Base-by-base conservation (phyloP, 2,329 filamentous ascomycete genomes). In the Ophiosphaerella narmari region DNA sequence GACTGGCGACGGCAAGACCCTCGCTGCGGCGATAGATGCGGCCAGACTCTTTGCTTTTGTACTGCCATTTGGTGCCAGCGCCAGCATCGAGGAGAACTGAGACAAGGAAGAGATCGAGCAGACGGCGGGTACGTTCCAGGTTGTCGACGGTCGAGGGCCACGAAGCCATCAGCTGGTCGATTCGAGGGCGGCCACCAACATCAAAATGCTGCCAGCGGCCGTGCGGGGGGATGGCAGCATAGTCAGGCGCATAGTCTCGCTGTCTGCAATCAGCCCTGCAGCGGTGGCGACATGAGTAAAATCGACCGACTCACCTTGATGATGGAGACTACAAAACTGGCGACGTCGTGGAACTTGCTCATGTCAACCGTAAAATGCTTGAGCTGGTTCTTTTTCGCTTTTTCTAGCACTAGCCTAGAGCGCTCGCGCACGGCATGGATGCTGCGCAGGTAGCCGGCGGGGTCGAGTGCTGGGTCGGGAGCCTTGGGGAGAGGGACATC, bases 361-460 rank as follows among this genome's bases (percentile, higher is more conserved):
- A 92, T 85, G 73, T 97, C 92, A 40, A 96, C 91, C 58, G 90
- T 87, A 65, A 97, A 97, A 72, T 97, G 92, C 62, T 83, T 84
- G 54, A 96, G 81, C 62, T 89, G 81, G 67, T 96, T 90, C 59
- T 80, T 81, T 65, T 89, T 80, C 8, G 91, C 90, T 77, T 89
- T 92, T 56, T 89, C 83, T 53, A 90, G 81, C 44, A 96, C 80
- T 59, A 93, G 77, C 63, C 78, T 83, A 68, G 84, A 88, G 56
- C 91, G 80, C 66, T 97, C 91, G 55, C 94, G 83, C 23, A 99
- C 91, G 24, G 94, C 86, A 66, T 90, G 86, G 66, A 97, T 85
- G 76, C 91, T 97, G 70, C 90, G 86, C 66, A 99, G 83, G 75
- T 97, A 97, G 54, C 87, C 92, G 21, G 89, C 90, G 16, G 93